These are phyloP conservation scores for Collariella sp. DNA, from an alignment of 495 filamentous ascomycete species.

Conservation along the genomic window DNA sequence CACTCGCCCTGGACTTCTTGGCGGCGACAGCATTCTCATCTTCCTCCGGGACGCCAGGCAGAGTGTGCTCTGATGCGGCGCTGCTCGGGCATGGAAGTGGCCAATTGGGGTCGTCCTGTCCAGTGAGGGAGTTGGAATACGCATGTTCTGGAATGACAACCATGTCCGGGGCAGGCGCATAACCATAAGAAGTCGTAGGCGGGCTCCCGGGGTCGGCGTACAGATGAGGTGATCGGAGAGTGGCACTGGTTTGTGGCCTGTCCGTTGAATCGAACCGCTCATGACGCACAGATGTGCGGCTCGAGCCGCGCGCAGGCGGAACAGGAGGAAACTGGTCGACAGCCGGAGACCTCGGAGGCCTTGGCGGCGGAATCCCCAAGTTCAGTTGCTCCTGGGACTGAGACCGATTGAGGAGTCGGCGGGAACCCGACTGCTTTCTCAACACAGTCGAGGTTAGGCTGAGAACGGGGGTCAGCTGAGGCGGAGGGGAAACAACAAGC, in stretches of 20 bases:
- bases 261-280: slow-evolving; percentile 38
- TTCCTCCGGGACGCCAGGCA: slow-evolving; percentile 70
- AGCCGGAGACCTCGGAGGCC: slow-evolving; percentile 41
- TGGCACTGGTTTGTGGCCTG: slow-evolving; percentile 31
- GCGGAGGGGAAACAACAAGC: background rate
- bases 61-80: slow-evolving; percentile 34
- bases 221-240: slow-evolving; percentile 34
- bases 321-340: slow-evolving; percentile 28
- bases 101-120: slow-evolving; percentile 43
- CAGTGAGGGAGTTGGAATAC: slow-evolving; percentile 33
- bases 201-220: slow-evolving; percentile 22
- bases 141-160: slow-evolving; percentile 23
- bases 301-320: slow-evolving; percentile 42
- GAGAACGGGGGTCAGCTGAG: slow-evolving; percentile 7
- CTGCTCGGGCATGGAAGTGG: slow-evolving; percentile 38
- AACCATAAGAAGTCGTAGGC: slow-evolving; percentile 22
- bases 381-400: slow-evolving; percentile 43
- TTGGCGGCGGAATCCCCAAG: slow-evolving; percentile 31
- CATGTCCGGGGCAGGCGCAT: slow-evolving; percentile 23
- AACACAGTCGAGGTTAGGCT: slow-evolving; percentile 17
- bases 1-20: slow-evolving; percentile 30
- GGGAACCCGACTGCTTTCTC: slow-evolving; percentile 21
- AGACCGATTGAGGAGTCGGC: slow-evolving; percentile 30
- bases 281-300: slow-evolving; percentile 37
- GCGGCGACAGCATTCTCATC: slow-evolving; percentile 41